Evolutionary conservation across 2,329 filamentous ascomycete genomes (phyloP).

Genomic region (Hansfordia pulvinata): DNA sequence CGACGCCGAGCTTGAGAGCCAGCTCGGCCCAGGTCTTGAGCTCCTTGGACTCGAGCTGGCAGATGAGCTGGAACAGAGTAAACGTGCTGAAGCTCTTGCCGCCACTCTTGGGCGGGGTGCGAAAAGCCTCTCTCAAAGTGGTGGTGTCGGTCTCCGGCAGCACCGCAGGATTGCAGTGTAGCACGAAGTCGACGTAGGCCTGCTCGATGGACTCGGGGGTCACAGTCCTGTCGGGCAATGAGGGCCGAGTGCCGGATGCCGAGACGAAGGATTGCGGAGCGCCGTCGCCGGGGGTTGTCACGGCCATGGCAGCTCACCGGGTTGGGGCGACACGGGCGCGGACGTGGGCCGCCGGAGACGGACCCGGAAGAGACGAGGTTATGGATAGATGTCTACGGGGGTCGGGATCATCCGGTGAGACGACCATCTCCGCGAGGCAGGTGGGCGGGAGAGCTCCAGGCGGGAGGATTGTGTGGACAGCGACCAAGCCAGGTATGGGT

Average conservation of each 20-base stretch:
- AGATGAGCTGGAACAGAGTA: slow-evolving; percentile 63
- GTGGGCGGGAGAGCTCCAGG: too few relatives aligned
- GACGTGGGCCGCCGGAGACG: too few relatives aligned
- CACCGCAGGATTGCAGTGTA: slow-evolving; percentile 82
- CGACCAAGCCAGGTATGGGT: too few relatives aligned
- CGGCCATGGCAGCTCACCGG: too few relatives aligned
- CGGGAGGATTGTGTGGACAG: too few relatives aligned
- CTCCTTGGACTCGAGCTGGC: slow-evolving; percentile 65
- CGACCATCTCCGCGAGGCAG: too few relatives aligned
- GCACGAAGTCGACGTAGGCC: slow-evolving; percentile 71
- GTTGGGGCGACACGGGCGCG: too few relatives aligned
- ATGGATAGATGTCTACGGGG: too few relatives aligned
- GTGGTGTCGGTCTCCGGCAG: slow-evolving; percentile 54
- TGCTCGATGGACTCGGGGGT: slow-evolving; percentile 62
- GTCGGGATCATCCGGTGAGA: too few relatives aligned
- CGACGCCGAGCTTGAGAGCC: slow-evolving; percentile 76
- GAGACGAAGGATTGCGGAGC: too few relatives aligned
- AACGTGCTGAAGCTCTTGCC: slow-evolving; percentile 76
- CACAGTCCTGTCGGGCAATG: slow-evolving; percentile 54
- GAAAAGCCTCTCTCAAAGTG: slow-evolving; percentile 62
- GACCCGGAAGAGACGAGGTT: too few relatives aligned
- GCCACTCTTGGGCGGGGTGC: slow-evolving; percentile 71
- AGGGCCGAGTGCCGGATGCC: slow-evolving; percentile 12
- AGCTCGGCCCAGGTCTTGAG: slow-evolving; percentile 90
- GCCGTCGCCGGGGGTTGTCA: too few relatives aligned